Evolutionary conservation across 2,329 filamentous ascomycete genomes (phyloP).

Genomic region (Colletotrichum gigasporum): DNA sequence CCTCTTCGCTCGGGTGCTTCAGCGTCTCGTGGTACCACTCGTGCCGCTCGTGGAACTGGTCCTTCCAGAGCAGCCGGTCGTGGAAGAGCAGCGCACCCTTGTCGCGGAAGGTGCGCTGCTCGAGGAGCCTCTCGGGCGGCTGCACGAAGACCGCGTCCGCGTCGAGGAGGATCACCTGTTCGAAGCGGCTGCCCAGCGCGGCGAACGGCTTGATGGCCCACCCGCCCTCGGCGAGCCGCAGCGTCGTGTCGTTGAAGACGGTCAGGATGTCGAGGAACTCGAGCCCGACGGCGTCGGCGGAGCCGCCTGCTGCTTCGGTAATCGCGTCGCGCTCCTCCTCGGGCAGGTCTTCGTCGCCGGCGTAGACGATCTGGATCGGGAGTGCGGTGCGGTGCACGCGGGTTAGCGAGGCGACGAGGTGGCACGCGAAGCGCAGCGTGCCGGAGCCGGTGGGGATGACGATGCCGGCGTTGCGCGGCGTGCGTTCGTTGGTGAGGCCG

Average conservation of each 20-base stretch:
- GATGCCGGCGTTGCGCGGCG: constrained; percentile 40
- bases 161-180: constrained; percentile 49
- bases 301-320: constrained; percentile 29
- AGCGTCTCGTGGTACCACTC: constrained; percentile 50
- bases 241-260: constrained; percentile 43
- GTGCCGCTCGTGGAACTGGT: constrained; percentile 43
- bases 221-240: constrained; percentile 41
- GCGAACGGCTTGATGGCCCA: constrained; percentile 55
- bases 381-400: constrained; percentile 40
- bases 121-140: constrained; percentile 43
- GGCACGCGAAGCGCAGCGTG: constrained; percentile 45
- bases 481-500: background rate
- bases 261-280: constrained; percentile 44
- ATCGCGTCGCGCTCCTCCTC: constrained; percentile 37
- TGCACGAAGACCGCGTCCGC: constrained; percentile 51
- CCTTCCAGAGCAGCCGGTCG: constrained; percentile 50
- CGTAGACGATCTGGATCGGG: constrained; percentile 48
- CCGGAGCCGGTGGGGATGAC: constrained; percentile 46
- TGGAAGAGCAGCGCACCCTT: constrained; percentile 50
- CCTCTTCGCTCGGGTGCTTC: constrained; percentile 42
- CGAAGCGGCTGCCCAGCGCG: constrained; percentile 45
- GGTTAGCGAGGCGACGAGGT: constrained; percentile 44
- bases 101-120: constrained; percentile 41
- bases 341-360: constrained; percentile 44
- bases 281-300: constrained; percentile 21